A percentile compares a stretch with the other conserved stretches of the same genome.
These are phyloP conservation scores for Pneumocystis canis DNA, from an alignment of 1,139 yeast genomes.

Conservation along the genomic window DNA sequence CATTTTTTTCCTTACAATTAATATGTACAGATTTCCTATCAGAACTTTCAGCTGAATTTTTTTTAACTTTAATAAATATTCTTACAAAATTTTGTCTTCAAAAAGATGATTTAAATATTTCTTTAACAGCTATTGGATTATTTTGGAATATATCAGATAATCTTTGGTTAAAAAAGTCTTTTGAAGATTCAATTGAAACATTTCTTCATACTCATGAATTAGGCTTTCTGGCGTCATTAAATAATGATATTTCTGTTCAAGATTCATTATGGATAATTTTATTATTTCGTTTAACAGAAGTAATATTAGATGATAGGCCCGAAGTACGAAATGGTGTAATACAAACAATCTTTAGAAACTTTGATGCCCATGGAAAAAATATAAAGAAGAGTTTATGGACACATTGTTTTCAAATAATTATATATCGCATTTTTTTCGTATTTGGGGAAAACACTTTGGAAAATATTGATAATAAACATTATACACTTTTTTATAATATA, in stretches of 20 bases:
- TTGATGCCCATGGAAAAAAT: neutral
- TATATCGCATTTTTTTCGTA: neutral
- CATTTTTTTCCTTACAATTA: slow-evolving; percentile 8
- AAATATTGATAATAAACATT: neutral
- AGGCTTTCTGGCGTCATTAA: neutral
- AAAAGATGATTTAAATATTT: slow-evolving; percentile 6
- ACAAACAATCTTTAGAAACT: slow-evolving; percentile 6
- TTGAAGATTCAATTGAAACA: neutral
- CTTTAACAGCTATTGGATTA: slow-evolving; percentile 7
- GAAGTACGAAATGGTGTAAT: slow-evolving; percentile 9
- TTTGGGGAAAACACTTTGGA: neutral
- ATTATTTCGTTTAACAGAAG: slow-evolving; percentile 6
- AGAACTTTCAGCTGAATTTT: neutral
- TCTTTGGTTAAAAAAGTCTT: slow-evolving; percentile 2
- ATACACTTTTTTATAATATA: neutral
- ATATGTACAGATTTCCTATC: slow-evolving; percentile 8
- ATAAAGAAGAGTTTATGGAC: neutral
- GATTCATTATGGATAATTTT: slow-evolving; percentile 6
- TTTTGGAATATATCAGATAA: slow-evolving; percentile 8
- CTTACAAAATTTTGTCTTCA: slow-evolving; percentile 4
- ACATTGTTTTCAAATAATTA: neutral
- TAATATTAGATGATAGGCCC: slow-evolving; percentile 4
- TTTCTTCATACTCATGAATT: neutral
- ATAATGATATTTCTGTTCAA: neutral
- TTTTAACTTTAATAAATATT: slow-evolving; percentile 6